These are phyloP conservation scores for Fusarium sp. DNA, from an alignment of 2,329 filamentous ascomycete genomes.

Conservation along the genomic window DNA sequence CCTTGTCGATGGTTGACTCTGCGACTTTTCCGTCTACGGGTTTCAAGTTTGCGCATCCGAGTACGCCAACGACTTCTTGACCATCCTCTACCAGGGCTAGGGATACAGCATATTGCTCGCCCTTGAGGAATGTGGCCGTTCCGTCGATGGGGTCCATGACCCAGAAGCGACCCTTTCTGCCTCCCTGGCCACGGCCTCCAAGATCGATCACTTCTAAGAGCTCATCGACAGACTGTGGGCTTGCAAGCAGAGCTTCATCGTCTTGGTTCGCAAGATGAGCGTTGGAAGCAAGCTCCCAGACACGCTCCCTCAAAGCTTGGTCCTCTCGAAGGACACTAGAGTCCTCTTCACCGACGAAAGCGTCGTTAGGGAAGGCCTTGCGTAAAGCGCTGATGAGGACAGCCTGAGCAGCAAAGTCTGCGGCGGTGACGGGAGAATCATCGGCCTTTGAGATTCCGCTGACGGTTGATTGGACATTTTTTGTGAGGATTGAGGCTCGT, in stretches of 20 bases:
- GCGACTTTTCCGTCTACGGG: constrained; percentile 55
- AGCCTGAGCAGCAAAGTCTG: constrained; percentile 75
- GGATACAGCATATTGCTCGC: constrained; percentile 75
- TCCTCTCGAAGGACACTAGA: constrained; percentile 67
- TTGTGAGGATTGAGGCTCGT: constrained; percentile 71
- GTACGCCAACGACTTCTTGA: constrained; percentile 69
- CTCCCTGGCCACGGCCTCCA: constrained; percentile 61
- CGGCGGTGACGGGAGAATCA: constrained; percentile 73
- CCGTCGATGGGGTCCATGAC: constrained; percentile 77
- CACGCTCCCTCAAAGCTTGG: constrained; percentile 63
- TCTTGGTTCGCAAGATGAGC: constrained; percentile 25
- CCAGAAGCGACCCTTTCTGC: constrained; percentile 65
- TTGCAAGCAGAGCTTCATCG: constrained; percentile 51
- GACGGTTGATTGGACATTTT: constrained; percentile 61
- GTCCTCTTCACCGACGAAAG: constrained; percentile 75
- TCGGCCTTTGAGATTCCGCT: constrained; percentile 70
- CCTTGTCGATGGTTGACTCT: constrained; percentile 53
- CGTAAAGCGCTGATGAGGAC: constrained; percentile 72
- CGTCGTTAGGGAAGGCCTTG: constrained; percentile 67
- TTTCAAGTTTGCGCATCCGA: constrained; percentile 73
- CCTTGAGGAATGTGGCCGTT: constrained; percentile 72
- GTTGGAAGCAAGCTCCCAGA: constrained; percentile 67
- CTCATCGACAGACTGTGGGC: constrained; percentile 64
- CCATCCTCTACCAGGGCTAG: constrained; percentile 72
- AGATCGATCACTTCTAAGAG: constrained; percentile 75